Evolutionary conservation across 306 rosid genomes (phyloP).

Genomic region (Quercus mongolica): DNA sequence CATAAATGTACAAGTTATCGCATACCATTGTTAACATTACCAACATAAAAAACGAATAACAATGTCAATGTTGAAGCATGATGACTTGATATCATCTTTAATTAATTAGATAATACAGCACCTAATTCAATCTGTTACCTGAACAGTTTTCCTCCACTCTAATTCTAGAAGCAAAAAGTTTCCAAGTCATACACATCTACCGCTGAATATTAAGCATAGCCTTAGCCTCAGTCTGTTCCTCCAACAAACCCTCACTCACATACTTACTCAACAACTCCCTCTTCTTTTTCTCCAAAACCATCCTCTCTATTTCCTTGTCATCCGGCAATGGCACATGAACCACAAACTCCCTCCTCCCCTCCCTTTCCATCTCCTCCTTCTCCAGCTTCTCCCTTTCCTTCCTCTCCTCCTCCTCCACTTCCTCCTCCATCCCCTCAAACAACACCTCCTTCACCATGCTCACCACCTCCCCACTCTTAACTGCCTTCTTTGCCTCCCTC

Average conservation of each 20-base stretch:
- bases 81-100: not conserved
- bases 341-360: conserved; percentile 65
- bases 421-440: conserved; percentile 62
- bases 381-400: conserved; percentile 47
- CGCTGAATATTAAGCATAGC: conserved; percentile 78
- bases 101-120: not conserved
- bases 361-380: conserved; percentile 36
- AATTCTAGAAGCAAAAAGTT: not conserved
- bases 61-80: not conserved
- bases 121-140: too few relatives aligned
- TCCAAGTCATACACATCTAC: conserved; percentile 13
- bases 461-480: conserved; percentile 77
- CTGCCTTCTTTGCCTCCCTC: conserved; percentile 78
- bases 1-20: not conserved
- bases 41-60: not conserved
- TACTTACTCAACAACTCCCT: conserved; percentile 70
- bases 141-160: not conserved
- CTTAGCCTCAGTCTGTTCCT: conserved; percentile 73
- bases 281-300: conserved; percentile 95
- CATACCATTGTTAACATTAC: not conserved
- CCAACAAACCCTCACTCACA: conserved; percentile 60
- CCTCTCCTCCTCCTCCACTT: conserved; percentile 81
- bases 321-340: conserved; percentile 92
- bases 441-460: conserved; percentile 52
- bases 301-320: conserved; percentile 83